A percentile compares a stretch with the other conserved stretches of the same genome.
These are phyloP conservation scores for Cystobasidiaceae sp. DNA, from an alignment of 1,284 basidiomycete genomes.

Conservation along the genomic window DNA sequence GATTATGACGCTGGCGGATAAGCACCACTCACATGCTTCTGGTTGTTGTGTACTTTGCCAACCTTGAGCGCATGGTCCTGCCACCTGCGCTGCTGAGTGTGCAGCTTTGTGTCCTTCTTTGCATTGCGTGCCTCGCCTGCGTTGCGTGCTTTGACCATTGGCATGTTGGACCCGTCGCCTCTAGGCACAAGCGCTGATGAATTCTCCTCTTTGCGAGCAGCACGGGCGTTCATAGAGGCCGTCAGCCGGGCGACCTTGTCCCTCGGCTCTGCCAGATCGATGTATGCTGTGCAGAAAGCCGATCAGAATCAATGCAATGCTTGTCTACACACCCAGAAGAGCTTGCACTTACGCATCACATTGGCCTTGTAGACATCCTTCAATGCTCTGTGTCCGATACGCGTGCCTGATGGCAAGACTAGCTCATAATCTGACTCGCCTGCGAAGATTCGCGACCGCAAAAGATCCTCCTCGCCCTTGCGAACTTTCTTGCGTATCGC, in stretches of 20 bases:
- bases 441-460: slow-evolving; percentile 16
- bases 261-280: slow-evolving; percentile 32
- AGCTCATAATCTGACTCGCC: slow-evolving; percentile 66
- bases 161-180: slow-evolving; percentile 71
- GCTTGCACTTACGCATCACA: slow-evolving; percentile 47
- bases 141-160: slow-evolving; percentile 86
- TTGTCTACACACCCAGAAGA: neutral
- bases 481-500: slow-evolving; percentile 47
- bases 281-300: slow-evolving; percentile 3
- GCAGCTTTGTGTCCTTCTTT: slow-evolving; percentile 76
- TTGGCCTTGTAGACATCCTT: slow-evolving; percentile 83
- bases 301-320: neutral
- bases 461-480: slow-evolving; percentile 35
- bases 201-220: slow-evolving; percentile 52
- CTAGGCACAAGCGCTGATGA: slow-evolving; percentile 76
- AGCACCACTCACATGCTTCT: slow-evolving; percentile 58
- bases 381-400: slow-evolving; percentile 86
- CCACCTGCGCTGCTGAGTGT: slow-evolving; percentile 69
- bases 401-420: slow-evolving; percentile 86
- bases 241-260: slow-evolving; percentile 34
- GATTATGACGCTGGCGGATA: neutral
- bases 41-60: slow-evolving; percentile 66
- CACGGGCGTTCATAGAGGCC: slow-evolving; percentile 20
- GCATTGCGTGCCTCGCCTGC: slow-evolving; percentile 90
- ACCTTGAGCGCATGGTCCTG: slow-evolving; percentile 82